phyloP scores from a whole-genome alignment of 2,329 filamentous ascomycete genomes.

The Torrubiella hemipterigena region DNA sequence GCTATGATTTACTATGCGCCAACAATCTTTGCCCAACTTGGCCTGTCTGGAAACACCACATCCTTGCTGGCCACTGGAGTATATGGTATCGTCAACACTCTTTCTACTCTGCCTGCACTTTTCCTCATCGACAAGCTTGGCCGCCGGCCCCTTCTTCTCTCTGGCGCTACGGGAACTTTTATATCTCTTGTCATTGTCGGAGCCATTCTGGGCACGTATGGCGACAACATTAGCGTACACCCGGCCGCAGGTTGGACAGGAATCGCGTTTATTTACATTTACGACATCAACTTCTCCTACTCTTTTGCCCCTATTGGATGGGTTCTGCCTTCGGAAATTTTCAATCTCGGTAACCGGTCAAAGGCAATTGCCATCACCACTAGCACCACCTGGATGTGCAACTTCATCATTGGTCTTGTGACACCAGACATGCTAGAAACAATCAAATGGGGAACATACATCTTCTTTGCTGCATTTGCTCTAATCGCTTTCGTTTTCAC shows the following conservation, averaged over 20 bases:
- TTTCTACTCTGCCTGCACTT: slow-evolving; percentile 29
- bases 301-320: slow-evolving; percentile 52
- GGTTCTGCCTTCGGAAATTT: slow-evolving; percentile 55
- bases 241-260: slow-evolving; percentile 37
- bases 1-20: slow-evolving; percentile 36
- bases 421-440: slow-evolving; percentile 37
- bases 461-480: slow-evolving; percentile 48
- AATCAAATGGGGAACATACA: slow-evolving; percentile 39
- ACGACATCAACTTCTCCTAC: slow-evolving; percentile 52
- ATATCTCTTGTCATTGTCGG: slow-evolving; percentile 43
- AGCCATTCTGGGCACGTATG: slow-evolving; percentile 34
- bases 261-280: slow-evolving; percentile 53
- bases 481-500: slow-evolving; percentile 36
- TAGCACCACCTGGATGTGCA: slow-evolving; percentile 29
- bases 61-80: slow-evolving; percentile 43
- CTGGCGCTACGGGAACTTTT: slow-evolving; percentile 52
- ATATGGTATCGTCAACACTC: slow-evolving; percentile 41
- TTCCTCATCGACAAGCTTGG: slow-evolving; percentile 43
- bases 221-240: slow-evolving; percentile 20
- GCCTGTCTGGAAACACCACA: slow-evolving; percentile 28
- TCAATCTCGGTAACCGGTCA: slow-evolving; percentile 42
- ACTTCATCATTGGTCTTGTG: slow-evolving; percentile 22
- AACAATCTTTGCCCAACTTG: slow-evolving; percentile 30
- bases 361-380: slow-evolving; percentile 49
- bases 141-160: slow-evolving; percentile 50